Percentiles rank a stretch among this genome's conserved stretches.
Evolutionary conservation across 306 rosid species (phyloP).

Genomic region (Cucumis hystrix): DNA sequence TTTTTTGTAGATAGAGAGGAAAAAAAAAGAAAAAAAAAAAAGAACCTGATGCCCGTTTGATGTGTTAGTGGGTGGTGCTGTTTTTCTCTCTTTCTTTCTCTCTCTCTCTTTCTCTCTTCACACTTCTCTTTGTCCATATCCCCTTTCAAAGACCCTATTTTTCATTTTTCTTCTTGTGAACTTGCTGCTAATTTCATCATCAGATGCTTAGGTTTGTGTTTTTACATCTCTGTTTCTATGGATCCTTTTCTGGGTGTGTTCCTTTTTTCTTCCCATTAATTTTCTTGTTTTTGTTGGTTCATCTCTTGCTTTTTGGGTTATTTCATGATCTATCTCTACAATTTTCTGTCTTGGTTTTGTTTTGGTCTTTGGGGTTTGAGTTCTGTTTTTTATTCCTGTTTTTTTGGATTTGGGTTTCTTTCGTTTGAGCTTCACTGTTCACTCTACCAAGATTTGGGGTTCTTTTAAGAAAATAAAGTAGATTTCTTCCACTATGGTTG

Average conservation of each 20-base stretch:
- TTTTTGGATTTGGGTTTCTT: not conserved
- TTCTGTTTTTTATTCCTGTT: not conserved
- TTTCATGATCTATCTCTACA: not conserved
- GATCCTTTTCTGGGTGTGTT: not conserved
- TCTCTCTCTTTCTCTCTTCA: constrained; percentile 7
- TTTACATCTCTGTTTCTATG: not conserved
- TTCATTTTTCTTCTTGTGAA: not conserved
- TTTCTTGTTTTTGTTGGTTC: not conserved
- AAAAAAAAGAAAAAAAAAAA: not conserved
- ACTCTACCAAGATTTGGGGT: not conserved
- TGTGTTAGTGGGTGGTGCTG: constrained; percentile 46
- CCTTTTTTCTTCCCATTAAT: not conserved
- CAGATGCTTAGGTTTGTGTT: constrained; percentile 4
- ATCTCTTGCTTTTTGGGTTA: not conserved
- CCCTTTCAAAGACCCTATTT: not conserved
- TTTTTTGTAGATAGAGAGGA: not conserved
- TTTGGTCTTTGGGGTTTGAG: not conserved
- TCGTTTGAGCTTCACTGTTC: not conserved
- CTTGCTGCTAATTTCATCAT: not conserved
- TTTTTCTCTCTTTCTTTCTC: constrained; percentile 10
- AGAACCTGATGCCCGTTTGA: constrained; percentile 56
- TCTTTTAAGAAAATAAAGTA: not conserved
- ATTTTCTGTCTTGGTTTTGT: not conserved
- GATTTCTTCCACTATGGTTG: not conserved
- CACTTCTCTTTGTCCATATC: not conserved